phyloP scores from a whole-genome alignment of 2,329 filamentous ascomycete species.

The Aspergillus pseudoterreus region DNA sequence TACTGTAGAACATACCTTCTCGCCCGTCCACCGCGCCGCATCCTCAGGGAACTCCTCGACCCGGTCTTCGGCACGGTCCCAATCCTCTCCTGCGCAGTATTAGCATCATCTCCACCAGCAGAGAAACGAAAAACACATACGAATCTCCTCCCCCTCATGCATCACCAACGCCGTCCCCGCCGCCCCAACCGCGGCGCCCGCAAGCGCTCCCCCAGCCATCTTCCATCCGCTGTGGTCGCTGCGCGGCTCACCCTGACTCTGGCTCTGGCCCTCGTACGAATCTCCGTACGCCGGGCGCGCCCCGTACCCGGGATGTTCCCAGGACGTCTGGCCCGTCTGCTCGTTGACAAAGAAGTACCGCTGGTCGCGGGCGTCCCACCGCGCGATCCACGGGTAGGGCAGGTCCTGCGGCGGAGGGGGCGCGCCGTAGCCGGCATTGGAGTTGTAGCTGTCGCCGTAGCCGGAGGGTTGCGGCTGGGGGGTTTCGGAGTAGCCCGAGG shows the following conservation, averaged over 20 bases:
- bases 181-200: conserved; percentile 29
- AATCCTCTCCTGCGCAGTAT: too few relatives aligned
- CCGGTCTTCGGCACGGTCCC: conserved; percentile 20
- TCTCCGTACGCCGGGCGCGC: neutral
- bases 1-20: conserved; percentile 24
- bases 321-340: conserved; percentile 43
- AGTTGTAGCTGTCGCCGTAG: neutral
- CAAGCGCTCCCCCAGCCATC: conserved; percentile 38
- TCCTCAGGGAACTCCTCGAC: conserved; percentile 43
- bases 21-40: conserved; percentile 42
- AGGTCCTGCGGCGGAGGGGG: conserved; percentile 7
- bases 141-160: conserved; percentile 44
- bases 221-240: conserved; percentile 33
- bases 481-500: neutral
- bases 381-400: conserved; percentile 44
- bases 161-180: conserved; percentile 39
- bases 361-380: conserved; percentile 39
- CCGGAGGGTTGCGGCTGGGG: neutral
- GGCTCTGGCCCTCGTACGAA: neutral
- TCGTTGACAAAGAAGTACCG: conserved; percentile 48
- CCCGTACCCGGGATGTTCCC: conserved; percentile 32
- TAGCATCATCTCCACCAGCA: neutral
- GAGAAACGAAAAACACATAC: conserved; percentile 20
- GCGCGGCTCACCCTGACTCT: conserved; percentile 8
- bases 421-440: neutral